Evolutionary conservation across 2,329 filamentous ascomycete genomes (phyloP), one percentile per base, ranked within the genome.

Genomic region (Waltergamsia citrina): DNA sequence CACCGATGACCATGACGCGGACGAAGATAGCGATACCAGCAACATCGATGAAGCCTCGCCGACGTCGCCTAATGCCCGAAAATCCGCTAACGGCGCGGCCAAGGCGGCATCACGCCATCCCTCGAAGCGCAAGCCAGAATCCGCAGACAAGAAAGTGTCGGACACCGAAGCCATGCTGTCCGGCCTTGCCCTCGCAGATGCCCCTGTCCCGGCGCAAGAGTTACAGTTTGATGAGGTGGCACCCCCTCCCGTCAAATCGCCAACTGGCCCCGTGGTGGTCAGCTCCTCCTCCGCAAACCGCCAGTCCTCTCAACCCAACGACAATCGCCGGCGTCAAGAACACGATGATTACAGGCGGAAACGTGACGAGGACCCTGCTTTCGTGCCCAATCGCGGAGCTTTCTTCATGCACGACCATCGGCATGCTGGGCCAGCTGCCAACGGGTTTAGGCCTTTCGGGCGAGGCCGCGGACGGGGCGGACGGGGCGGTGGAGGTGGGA

Each of bases 341-440:
- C 85, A 94, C 49, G 87, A 94, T 43, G 85, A 94, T 51, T 93
- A 94, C 62, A 79, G 81, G 60, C 85, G 82, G 61, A 85, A 85
- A 56, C 75, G 85, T 46, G 86, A 94, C 52, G 79, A 85, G 47
- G 86, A 94, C 55, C 90, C 90, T 23, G 79, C 88, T 9, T 94
- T 94, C 60, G 90, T 95, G 36, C 90, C 92, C 35, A 95, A 93
- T 51, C 72, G 90, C 44, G 92, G 92, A 38, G 81, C 85, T 41
- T 96, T 96, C 67, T 96, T 95, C 64, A 87, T 96, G 76, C 90
- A 96, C 57, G 92, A 96, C 54, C 85, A 92, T 50, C 76, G 86
- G 41, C 80, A 85, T 46, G 75, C 82, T 36, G 81, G 81, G n/a
- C 74, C 80, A 29, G 76, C 78, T 43, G 73, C 79, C 34, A 90